A percentile compares a stretch with the other conserved stretches of the same genome.
Evolutionary conservation across 2,329 filamentous ascomycete genomes (phyloP).

Genomic region (Neocucurbitaria cava): DNA sequence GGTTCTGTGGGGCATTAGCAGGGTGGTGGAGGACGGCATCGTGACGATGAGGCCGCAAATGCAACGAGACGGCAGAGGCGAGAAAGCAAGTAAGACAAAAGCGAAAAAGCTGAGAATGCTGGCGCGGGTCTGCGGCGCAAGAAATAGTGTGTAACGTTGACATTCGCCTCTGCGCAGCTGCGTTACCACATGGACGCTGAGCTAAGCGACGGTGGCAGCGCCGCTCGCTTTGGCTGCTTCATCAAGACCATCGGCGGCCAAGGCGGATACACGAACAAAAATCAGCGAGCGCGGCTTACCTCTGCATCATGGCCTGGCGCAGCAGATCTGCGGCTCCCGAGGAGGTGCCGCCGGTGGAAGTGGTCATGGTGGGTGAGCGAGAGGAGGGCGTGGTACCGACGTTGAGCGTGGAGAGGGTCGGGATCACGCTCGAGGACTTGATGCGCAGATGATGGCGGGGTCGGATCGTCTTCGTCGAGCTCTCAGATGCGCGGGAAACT

Average conservation of each 20-base stretch:
- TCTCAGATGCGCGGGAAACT: constrained; percentile 41
- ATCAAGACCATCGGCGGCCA: background rate
- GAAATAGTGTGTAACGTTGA: constrained; percentile 41
- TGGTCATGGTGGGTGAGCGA: constrained; percentile 42
- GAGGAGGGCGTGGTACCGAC: constrained; percentile 34
- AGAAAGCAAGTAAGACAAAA: constrained; percentile 7
- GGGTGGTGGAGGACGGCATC: constrained; percentile 42
- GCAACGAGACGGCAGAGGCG: background rate
- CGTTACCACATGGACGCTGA: constrained; percentile 19
- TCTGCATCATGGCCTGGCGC: constrained; percentile 64
- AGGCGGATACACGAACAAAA: constrained; percentile 4
- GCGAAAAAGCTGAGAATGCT: constrained; percentile 11
- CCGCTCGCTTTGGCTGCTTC: background rate
- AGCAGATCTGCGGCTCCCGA: constrained; percentile 64
- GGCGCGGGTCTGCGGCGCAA: constrained; percentile 29
- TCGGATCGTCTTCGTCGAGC: constrained; percentile 34
- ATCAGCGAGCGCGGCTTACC: constrained; percentile 53
- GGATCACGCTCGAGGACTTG: constrained; percentile 54
- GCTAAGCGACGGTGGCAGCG: constrained; percentile 25
- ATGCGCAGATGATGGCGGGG: constrained; percentile 39
- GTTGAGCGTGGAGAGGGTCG: constrained; percentile 51
- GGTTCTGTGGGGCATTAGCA: constrained; percentile 48
- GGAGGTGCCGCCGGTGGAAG: constrained; percentile 50
- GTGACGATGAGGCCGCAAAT: constrained; percentile 11
- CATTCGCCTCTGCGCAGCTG: constrained; percentile 20